A percentile compares a stretch with the other conserved stretches of the same genome.
Evolutionary conservation across 352 stramenopile species (phyloP).

Genomic region (Saprolegnia diclina): DNA sequence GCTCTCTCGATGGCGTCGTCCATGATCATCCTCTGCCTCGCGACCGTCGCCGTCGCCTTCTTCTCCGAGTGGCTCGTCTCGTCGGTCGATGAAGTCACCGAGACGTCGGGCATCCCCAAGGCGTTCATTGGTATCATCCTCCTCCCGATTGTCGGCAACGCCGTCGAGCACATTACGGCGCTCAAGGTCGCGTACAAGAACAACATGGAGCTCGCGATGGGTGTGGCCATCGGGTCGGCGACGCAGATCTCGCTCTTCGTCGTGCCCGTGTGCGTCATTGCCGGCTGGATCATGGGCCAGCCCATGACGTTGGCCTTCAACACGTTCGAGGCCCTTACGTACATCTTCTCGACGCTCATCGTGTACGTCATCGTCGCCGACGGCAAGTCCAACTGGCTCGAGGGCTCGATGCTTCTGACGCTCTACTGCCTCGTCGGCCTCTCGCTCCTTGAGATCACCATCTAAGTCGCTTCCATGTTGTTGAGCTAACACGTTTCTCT

Average conservation of each 20-base stretch:
- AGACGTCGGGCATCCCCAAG: conserved; percentile 63
- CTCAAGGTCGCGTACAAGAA: conserved; percentile 96
- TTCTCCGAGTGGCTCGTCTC: conserved; percentile 92
- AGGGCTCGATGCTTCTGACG: conserved; percentile 88
- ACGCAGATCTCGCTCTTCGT: conserved; percentile 98
- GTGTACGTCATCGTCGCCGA: conserved; percentile 89
- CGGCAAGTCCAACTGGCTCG: conserved; percentile 90
- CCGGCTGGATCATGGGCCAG: conserved; percentile 90
- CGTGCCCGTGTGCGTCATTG: conserved; percentile 91
- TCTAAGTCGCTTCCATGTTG: conserved; percentile 5
- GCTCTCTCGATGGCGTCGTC: conserved; percentile 78
- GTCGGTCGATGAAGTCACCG: conserved; percentile 74
- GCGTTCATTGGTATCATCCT: conserved; percentile 93
- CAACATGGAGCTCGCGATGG: conserved; percentile 99
- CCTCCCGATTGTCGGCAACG: conserved; percentile 96
- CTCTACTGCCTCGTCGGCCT: conserved; percentile 87
- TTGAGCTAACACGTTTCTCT: too few species aligned
- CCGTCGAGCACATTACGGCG: conserved; percentile 96
- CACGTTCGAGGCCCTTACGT: conserved; percentile 94
- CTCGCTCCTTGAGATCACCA: conserved; percentile 44
- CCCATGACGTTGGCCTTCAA: conserved; percentile 96
- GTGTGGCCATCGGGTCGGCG: conserved; percentile 93
- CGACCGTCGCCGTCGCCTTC: conserved; percentile 89
- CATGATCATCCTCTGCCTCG: conserved; percentile 64
- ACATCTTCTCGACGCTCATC: conserved; percentile 94